Evolutionary conservation across 2,329 filamentous ascomycete species (phyloP).

Genomic region (Lecanosticta acicola): DNA sequence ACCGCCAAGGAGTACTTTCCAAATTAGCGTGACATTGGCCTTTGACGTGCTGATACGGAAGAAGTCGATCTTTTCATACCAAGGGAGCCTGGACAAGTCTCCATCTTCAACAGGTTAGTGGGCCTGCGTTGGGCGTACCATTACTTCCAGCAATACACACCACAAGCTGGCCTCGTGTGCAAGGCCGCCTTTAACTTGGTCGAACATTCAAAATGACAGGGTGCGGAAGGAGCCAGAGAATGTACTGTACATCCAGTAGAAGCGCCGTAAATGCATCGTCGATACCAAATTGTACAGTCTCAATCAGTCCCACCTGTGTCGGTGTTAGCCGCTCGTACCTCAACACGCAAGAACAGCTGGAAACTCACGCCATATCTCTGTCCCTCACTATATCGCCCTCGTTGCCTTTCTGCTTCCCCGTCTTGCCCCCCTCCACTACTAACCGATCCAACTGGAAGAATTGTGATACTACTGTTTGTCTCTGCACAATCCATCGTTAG

Average conservation of each 20-base stretch:
- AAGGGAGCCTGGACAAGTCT: too few species aligned
- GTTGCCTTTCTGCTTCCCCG: constrained; percentile 65
- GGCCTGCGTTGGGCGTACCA: too few species aligned
- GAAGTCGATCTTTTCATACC: too few species aligned
- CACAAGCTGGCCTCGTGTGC: background rate
- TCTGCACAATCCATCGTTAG: constrained; percentile 48
- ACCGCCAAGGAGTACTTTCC: too few species aligned
- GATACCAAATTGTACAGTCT: background rate
- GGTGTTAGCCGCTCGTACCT: constrained; percentile 1
- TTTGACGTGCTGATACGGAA: too few species aligned
- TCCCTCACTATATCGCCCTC: constrained; percentile 64
- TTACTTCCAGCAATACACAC: background rate
- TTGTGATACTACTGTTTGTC: constrained; percentile 89
- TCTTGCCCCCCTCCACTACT: constrained; percentile 83
- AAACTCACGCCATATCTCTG: constrained; percentile 68
- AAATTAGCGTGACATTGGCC: too few species aligned
- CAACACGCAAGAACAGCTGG: too few species aligned
- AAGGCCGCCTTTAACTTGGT: background rate
- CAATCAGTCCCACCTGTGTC: constrained; percentile 9
- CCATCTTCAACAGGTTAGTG: too few species aligned
- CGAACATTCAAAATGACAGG: background rate
- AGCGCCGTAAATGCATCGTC: constrained; percentile 8
- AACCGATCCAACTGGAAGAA: constrained; percentile 89
- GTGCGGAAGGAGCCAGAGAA: background rate
- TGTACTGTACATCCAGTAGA: constrained; percentile 7